phyloP scores from a whole-genome alignment of 192 early-diverging fungal genomes.

The Geosiphon pyriformis region DNA sequence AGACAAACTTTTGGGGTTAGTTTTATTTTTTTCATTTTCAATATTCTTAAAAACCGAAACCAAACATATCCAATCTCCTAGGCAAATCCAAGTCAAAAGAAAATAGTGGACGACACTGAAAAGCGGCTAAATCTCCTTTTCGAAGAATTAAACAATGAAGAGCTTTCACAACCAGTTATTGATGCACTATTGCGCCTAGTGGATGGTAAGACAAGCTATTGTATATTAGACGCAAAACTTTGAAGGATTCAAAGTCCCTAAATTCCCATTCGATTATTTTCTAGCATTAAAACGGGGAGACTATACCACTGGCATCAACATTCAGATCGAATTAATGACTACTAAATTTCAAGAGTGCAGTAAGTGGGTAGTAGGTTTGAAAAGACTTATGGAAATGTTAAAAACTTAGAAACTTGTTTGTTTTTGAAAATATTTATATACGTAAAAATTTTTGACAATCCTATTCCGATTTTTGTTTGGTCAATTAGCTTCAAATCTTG shows the following conservation, averaged over 20 bases:
- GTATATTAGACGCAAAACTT: background rate
- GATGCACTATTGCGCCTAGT: constrained; percentile 58
- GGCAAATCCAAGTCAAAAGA: constrained; percentile 63
- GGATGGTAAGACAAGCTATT: constrained; percentile 40
- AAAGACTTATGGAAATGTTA: background rate
- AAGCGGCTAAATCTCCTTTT: constrained; percentile 74
- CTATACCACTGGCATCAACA: constrained; percentile 30
- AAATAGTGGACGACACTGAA: constrained; percentile 79
- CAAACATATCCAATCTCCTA: too few relatives aligned
- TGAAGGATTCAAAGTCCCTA: background rate
- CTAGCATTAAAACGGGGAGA: constrained; percentile 24
- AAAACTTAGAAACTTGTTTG: too few relatives aligned
- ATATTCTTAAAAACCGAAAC: background rate
- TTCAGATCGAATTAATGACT: constrained; percentile 66
- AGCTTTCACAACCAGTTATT: constrained; percentile 57
- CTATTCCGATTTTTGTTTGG: too few relatives aligned
- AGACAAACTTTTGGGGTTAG: constrained; percentile 44
- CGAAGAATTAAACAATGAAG: constrained; percentile 81
- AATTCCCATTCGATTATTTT: background rate
- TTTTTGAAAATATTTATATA: too few relatives aligned
- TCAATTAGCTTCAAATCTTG: too few relatives aligned
- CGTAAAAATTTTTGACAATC: too few relatives aligned
- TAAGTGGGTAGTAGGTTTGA: constrained; percentile 33
- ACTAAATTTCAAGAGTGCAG: constrained; percentile 60
- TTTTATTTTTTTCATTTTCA: constrained; percentile 3